phyloP scores from a whole-genome alignment of 768 basidiomycete genomes.

The Fistulinella prunicolor region DNA sequence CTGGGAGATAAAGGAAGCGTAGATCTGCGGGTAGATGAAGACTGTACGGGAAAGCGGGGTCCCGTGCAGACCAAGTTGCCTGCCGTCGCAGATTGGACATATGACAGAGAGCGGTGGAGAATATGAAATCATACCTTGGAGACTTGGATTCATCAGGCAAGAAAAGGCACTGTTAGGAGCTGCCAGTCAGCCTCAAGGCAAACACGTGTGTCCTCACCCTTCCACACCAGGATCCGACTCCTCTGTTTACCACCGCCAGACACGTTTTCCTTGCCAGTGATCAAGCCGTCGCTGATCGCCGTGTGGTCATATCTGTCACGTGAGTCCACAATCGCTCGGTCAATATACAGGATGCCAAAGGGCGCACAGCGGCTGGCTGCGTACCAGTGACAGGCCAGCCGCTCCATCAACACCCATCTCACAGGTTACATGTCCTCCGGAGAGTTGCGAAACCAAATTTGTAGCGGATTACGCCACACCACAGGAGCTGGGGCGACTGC shows the following conservation, averaged over 20 bases:
- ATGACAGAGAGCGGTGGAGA: background rate
- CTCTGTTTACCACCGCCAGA: too few species aligned
- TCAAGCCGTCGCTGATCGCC: slow-evolving; percentile 11
- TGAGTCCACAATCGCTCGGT: too few species aligned
- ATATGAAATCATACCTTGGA: background rate
- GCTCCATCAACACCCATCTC: too few species aligned
- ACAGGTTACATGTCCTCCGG: too few species aligned
- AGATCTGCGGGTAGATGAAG: too few species aligned
- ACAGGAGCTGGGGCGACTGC: too few species aligned
- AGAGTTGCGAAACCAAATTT: too few species aligned
- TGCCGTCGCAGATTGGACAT: too few species aligned
- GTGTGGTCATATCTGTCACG: background rate
- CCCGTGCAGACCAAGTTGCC: slow-evolving; percentile 13
- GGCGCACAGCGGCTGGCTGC: too few species aligned
- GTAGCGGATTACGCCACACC: too few species aligned
- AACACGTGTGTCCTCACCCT: slow-evolving; percentile 15
- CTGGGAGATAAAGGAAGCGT: slow-evolving; percentile 3
- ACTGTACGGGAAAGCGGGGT: slow-evolving; percentile 23
- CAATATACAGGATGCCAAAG: too few species aligned
- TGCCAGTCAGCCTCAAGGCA: slow-evolving; percentile 16
- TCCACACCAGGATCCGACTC: background rate
- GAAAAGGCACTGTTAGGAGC: slow-evolving; percentile 12
- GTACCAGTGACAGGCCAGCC: too few species aligned
- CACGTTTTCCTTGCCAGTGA: slow-evolving; percentile 1
- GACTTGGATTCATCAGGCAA: slow-evolving; percentile 1